Percentiles rank a stretch among this genome's conserved stretches.
phyloP scores from a whole-genome alignment of 139 green algal species.

The Penium margaritaceum region DNA sequence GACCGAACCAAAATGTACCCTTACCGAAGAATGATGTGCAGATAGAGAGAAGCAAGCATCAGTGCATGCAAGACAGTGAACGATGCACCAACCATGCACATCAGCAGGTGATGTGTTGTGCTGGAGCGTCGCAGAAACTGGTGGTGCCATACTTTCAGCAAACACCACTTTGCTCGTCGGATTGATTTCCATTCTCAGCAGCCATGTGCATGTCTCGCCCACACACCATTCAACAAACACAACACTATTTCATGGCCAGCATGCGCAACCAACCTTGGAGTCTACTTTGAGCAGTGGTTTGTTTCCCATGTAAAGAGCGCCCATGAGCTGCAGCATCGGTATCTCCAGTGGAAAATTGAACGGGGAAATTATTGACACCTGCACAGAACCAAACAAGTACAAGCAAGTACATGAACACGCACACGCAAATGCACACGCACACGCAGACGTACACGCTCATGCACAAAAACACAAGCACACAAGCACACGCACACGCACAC shows the following conservation, averaged over 20 bases:
- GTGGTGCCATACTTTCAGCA: no score
- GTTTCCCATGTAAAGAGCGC: conserved; percentile 97
- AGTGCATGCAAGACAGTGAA: no score
- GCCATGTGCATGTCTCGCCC: no score
- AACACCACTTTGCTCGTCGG: no score
- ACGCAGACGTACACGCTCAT: background rate
- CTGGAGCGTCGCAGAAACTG: no score
- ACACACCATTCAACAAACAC: background rate
- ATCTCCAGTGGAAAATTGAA: conserved; percentile 99
- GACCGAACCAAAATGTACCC: no score
- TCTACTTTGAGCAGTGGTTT: conserved; percentile 70
- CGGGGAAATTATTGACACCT: conserved; percentile 84
- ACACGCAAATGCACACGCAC: background rate
- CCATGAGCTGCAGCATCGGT: conserved; percentile 92
- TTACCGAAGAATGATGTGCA: no score
- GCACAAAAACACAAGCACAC: background rate
- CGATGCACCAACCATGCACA: no score
- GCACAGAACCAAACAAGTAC: background rate
- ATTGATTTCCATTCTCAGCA: no score
- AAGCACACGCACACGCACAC: no score
- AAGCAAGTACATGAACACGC: background rate
- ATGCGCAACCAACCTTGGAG: conserved; percentile 28
- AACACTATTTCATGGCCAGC: background rate
- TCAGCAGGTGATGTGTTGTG: no score
- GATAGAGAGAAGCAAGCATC: no score